These are phyloP conservation scores for Tuber umbilicatum DNA, from an alignment of 495 filamentous ascomycete species.

Conservation along the genomic window DNA sequence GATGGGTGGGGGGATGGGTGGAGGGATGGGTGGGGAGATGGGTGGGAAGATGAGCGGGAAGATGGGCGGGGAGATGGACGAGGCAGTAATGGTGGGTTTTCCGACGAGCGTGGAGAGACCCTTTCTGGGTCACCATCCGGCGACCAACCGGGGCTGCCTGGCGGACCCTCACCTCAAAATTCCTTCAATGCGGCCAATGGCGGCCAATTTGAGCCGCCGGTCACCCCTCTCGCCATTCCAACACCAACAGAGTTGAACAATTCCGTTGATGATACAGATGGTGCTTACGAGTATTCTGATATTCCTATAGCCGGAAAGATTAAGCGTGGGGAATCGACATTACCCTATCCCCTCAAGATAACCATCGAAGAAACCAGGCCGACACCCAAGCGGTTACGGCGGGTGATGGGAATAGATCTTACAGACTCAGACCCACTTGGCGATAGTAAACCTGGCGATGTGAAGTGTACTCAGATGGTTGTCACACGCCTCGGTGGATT, in stretches of 20 bases:
- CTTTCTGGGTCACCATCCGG: background rate
- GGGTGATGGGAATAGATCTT: slow-evolving; percentile 32
- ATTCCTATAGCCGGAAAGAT: background rate
- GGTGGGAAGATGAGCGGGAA: too few relatives aligned
- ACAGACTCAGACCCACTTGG: slow-evolving; percentile 32
- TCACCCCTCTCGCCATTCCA: slow-evolving; percentile 9
- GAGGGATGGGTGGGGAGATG: too few relatives aligned
- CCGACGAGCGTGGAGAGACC: background rate
- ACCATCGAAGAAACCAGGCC: slow-evolving; percentile 30
- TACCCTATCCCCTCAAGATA: slow-evolving; percentile 19
- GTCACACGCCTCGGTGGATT: slow-evolving; percentile 15
- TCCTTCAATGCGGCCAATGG: background rate
- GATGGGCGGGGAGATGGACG: background rate
- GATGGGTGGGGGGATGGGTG: too few relatives aligned
- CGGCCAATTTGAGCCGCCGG: background rate
- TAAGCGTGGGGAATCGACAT: background rate
- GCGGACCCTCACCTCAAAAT: background rate
- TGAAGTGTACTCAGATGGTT: slow-evolving; percentile 26
- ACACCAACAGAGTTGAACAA: background rate
- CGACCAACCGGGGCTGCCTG: background rate
- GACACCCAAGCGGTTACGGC: slow-evolving; percentile 10
- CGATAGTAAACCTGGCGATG: slow-evolving; percentile 3
- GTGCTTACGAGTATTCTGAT: background rate
- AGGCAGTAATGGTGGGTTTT: background rate
- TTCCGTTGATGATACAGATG: background rate